Evolutionary conservation across 305 asterid genomes (phyloP), one percentile per base, ranked within the genome.

Genomic region (Solanum hybrid): DNA sequence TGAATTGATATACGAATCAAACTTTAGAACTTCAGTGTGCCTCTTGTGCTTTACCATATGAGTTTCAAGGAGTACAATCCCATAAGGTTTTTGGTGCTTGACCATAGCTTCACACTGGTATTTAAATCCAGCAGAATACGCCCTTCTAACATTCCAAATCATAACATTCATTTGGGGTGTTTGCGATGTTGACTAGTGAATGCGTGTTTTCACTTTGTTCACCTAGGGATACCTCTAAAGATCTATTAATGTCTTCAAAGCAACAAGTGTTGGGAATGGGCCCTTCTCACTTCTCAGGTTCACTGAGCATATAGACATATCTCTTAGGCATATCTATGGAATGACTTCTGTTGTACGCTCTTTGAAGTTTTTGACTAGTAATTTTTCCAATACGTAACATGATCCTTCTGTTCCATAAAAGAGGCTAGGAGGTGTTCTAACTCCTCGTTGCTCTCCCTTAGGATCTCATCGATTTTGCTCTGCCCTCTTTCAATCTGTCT

Each of bases 101-200:
- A 46, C 64, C 64, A 51, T 51, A 51, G 64, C 64, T 51, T 51
- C 69, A 57, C 24, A 57, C 69, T 16, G 0, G 0, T 3, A 18
- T 7, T 7, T 57, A 57, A 57, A 57, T 57, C 10, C 0, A 1
- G 57, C 57, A 12, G 1, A 0, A 5, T 42, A 0, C n/a, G 0
- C 69, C 0, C 2, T 7, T 18, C 9, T 13, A 46, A 57, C 24
- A 57, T 57, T 57, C 69, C 24, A 6, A 57, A 57, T 57, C 0
- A 57, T 57, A 20, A 57, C 7, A 18, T 57, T 57, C 24, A 16
- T 6, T 57, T 20, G 9, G 24, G n/a, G 69, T 57, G n/a, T 57
- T 16, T 18, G 24, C 0, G 69, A 14, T 51, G 69, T 0, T 16
- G 67, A 16, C n/a, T 51, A 5, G 8, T 51, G 22, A 18, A 51